Percentiles rank a stretch among this genome's conserved stretches.
These are phyloP conservation scores for Neofusicoccum laricinum DNA, from an alignment of 2,329 filamentous ascomycete species.

Conservation along the genomic window DNA sequence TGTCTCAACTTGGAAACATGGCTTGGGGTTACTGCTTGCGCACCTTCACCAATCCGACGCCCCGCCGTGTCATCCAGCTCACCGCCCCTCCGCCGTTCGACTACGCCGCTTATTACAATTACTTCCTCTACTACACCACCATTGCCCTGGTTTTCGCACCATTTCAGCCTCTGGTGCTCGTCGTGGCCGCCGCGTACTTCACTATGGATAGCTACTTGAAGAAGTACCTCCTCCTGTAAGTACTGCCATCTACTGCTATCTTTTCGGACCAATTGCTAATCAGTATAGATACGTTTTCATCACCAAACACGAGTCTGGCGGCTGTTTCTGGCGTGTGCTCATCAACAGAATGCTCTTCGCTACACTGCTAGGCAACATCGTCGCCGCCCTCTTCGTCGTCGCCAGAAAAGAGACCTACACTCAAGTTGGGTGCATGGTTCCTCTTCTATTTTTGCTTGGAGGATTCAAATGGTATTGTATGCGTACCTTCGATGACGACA, in stretches of 20 bases:
- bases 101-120: constrained; percentile 97
- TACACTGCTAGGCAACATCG: constrained; percentile 71
- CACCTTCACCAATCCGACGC: constrained; percentile 83
- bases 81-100: constrained; percentile 92
- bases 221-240: constrained; percentile 84
- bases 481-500: constrained; percentile 70
- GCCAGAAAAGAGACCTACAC: constrained; percentile 54
- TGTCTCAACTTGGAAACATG: constrained; percentile 84
- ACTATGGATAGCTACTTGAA: constrained; percentile 82
- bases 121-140: constrained; percentile 91
- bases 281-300: constrained; percentile 71
- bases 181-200: constrained; percentile 88
- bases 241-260: background rate
- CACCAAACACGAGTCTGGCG: constrained; percentile 94
- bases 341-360: constrained; percentile 93
- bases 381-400: constrained; percentile 74
- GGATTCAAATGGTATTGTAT: constrained; percentile 86
- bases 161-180: constrained; percentile 82
- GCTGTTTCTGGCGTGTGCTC: constrained; percentile 84
- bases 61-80: constrained; percentile 84
- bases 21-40: constrained; percentile 81
- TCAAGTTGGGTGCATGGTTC: constrained; percentile 68
- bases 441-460: constrained; percentile 74
- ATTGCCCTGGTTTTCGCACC: constrained; percentile 81
- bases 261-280: background rate